A percentile compares a stretch with the other conserved stretches of the same genome.
phyloP scores from a whole-genome alignment of 371 early-diverging fungal genomes.

The Haplosporangium sp. region DNA sequence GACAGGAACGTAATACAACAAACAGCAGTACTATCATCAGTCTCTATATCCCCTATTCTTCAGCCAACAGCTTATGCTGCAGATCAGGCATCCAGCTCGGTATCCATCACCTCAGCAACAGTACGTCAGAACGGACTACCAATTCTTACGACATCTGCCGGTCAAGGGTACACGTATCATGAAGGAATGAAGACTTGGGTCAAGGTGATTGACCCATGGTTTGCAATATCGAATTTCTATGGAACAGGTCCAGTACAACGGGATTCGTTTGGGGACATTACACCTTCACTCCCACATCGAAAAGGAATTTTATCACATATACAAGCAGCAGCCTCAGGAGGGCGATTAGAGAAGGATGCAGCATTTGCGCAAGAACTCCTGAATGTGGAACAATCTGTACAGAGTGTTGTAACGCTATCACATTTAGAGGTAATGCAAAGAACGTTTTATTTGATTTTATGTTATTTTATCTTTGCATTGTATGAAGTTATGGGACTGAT shows the following conservation, averaged over 20 bases:
- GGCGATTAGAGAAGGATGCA: conserved; percentile 46
- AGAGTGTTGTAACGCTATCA: conserved; percentile 51
- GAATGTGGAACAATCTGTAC: conserved; percentile 42
- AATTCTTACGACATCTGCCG: conserved; percentile 75
- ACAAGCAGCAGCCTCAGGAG: conserved; percentile 44
- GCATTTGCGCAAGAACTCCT: conserved; percentile 43
- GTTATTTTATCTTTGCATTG: not conserved
- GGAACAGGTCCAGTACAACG: conserved; percentile 41
- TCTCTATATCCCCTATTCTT: conserved; percentile 72
- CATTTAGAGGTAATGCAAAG: conserved; percentile 56
- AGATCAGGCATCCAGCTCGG: conserved; percentile 56
- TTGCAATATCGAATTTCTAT: conserved; percentile 69
- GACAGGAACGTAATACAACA: conserved; percentile 62
- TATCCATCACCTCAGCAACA: conserved; percentile 70
- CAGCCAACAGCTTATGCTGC: conserved; percentile 58
- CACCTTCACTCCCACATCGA: conserved; percentile 9
- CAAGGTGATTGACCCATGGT: conserved; percentile 75
- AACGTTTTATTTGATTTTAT: not conserved
- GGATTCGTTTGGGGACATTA: conserved; percentile 19
- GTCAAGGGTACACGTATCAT: conserved; percentile 82
- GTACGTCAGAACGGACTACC: conserved; percentile 78
- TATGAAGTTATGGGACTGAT: not conserved
- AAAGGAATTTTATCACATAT: conserved; percentile 43
- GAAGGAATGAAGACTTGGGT: conserved; percentile 78
- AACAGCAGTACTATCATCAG: conserved; percentile 59